These are phyloP conservation scores for Penicillium tannophilum DNA, from an alignment of 495 filamentous ascomycete genomes.

Conservation along the genomic window DNA sequence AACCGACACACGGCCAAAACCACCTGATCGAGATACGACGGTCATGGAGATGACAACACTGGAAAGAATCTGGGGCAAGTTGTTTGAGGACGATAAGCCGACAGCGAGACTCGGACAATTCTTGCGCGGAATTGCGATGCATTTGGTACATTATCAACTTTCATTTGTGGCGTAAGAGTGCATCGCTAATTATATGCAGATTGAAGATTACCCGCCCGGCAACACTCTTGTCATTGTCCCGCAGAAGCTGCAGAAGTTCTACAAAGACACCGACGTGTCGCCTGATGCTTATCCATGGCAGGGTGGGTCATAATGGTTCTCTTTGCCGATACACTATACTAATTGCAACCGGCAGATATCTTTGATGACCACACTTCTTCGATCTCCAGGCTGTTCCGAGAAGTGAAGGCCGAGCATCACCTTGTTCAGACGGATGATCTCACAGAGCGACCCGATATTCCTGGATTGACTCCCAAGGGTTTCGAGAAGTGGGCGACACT, in stretches of 20 bases:
- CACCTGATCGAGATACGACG: conserved; percentile 47
- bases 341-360: conserved; percentile 37
- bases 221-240: conserved; percentile 80
- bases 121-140: conserved; percentile 73
- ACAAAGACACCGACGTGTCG: conserved; percentile 62
- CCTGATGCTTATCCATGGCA: conserved; percentile 70
- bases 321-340: background rate
- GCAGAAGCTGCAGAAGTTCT: conserved; percentile 78
- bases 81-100: conserved; percentile 73
- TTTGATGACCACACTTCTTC: conserved; percentile 57
- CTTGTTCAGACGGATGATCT: conserved; percentile 64
- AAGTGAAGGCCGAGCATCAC: conserved; percentile 78
- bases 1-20: conserved; percentile 43
- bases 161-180: background rate
- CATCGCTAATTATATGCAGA: conserved; percentile 49
- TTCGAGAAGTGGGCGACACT: conserved; percentile 78
- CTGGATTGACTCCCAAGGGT: conserved; percentile 76
- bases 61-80: conserved; percentile 72
- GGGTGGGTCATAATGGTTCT: conserved; percentile 36
- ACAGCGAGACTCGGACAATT: conserved; percentile 71
- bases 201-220: conserved; percentile 73
- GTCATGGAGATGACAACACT: conserved; percentile 59
- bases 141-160: conserved; percentile 60
- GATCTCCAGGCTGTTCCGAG: conserved; percentile 73
- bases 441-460: conserved; percentile 64